phyloP scores from a whole-genome alignment of 2,329 filamentous ascomycete species.

The Penicillium sp. region DNA sequence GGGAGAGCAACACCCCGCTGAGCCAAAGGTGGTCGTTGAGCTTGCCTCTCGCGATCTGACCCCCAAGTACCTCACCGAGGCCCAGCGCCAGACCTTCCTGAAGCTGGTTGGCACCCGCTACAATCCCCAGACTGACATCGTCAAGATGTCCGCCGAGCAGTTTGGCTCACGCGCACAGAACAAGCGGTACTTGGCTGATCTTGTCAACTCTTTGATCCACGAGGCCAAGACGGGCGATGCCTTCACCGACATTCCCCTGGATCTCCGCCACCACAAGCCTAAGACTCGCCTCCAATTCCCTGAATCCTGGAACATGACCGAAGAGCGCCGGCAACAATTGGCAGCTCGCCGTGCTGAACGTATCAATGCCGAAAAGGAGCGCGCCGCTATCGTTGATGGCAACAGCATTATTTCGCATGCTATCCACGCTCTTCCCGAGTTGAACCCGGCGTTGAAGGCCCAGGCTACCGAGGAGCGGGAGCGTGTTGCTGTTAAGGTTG shows the following conservation, averaged over 20 bases:
- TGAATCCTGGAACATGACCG: slow-evolving; percentile 72
- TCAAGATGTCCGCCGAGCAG: slow-evolving; percentile 88
- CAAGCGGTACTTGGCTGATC: slow-evolving; percentile 84
- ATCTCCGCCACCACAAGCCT: slow-evolving; percentile 75
- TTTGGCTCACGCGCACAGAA: slow-evolving; percentile 90
- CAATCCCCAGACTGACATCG: slow-evolving; percentile 73
- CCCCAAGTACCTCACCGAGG: slow-evolving; percentile 54
- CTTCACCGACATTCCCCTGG: slow-evolving; percentile 84
- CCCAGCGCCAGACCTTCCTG: slow-evolving; percentile 72
- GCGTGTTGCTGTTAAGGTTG: slow-evolving; percentile 26
- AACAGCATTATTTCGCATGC: slow-evolving; percentile 38
- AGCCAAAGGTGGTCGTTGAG: slow-evolving; percentile 90
- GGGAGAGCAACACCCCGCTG: slow-evolving; percentile 85
- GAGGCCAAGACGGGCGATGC: slow-evolving; percentile 77
- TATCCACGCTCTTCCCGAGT: slow-evolving; percentile 27
- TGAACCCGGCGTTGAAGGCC: slow-evolving; percentile 30
- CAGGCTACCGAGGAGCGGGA: slow-evolving; percentile 23
- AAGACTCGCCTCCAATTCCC: slow-evolving; percentile 69
- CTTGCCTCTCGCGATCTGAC: slow-evolving; percentile 69
- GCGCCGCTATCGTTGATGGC: slow-evolving; percentile 52
- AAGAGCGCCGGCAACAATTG: slow-evolving; percentile 61
- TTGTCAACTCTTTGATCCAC: slow-evolving; percentile 65
- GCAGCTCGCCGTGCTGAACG: slow-evolving; percentile 54
- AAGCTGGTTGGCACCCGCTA: slow-evolving; percentile 83
- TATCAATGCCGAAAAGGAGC: slow-evolving; percentile 53